Percentiles rank a stretch among this genome's conserved stretches.
These are phyloP conservation scores for Sarocladium kiliense DNA, from an alignment of 2,329 filamentous ascomycete genomes.

Conservation along the genomic window DNA sequence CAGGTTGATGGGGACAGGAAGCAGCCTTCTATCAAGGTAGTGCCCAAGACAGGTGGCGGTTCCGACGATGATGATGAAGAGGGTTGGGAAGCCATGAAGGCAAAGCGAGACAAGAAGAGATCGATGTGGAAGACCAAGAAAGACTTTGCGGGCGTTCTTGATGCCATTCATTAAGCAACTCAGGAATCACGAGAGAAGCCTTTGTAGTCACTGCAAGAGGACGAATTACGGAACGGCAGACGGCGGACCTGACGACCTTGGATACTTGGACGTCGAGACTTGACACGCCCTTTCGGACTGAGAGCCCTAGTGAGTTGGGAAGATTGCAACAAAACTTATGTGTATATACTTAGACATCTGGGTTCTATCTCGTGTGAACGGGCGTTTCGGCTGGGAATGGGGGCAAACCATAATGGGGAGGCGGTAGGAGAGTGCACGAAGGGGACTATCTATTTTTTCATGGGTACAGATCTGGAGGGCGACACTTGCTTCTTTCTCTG, in stretches of 20 bases:
- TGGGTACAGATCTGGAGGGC: neutral
- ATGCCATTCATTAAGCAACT: conserved; percentile 16
- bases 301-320: neutral
- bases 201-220: too few species aligned
- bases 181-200: too few species aligned
- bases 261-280: neutral
- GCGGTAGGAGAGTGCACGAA: neutral
- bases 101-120: conserved; percentile 63
- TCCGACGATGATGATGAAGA: conserved; percentile 59
- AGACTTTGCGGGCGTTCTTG: conserved; percentile 40
- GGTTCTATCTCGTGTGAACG: neutral
- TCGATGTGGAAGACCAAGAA: conserved; percentile 62
- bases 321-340: neutral
- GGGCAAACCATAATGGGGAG: neutral
- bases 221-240: too few species aligned
- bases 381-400: neutral
- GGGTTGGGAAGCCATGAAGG: conserved; percentile 66
- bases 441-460: neutral
- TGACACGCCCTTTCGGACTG: neutral
- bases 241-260: neutral
- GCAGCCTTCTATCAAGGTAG: conserved; percentile 31
- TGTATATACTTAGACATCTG: conserved; percentile 6
- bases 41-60: conserved; percentile 32
- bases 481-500: neutral
- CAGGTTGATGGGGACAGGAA: conserved; percentile 24